Base-by-base conservation (phyloP, 768 basidiomycete species). In the Tricholoma bakamatsutake region DNA sequence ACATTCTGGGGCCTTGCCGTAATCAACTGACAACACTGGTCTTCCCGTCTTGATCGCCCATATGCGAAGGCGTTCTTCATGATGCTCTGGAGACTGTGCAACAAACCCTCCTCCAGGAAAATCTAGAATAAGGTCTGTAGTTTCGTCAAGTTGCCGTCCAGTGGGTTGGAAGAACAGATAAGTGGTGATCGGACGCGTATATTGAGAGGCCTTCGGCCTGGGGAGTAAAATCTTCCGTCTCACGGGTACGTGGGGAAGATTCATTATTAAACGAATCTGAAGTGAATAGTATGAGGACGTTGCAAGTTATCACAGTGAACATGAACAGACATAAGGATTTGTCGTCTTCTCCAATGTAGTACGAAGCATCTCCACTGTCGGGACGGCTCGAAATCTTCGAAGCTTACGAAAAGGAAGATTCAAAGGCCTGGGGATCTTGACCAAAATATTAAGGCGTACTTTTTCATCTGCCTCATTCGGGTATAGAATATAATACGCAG, bases 1-100 rank as follows among this genome's bases (percentile, higher is more conserved):
- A 93, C 93, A 96, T 78, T 98, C 94, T 5, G 95, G 94, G 21
- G 94, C 90, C 72, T 98, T 99, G 33, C 94, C 93, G 68, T 98
- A 98, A 59, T 98, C 93, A 46, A 98, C 80, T 10, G 90, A 79
- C 37, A 98, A 73, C 3, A 98, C 81, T 12, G 90, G 89, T 64
- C 83, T 85, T 11, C 87, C 80, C 0, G 90, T 92, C 48, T 76
- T 77, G 31, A 82, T 73, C 3, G 94, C 89, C 96, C 97, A 98
- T 62, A 80, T 78, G 52, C 90, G 77, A 54, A 98, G 76, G 12
- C 97, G 81, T 67, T 98, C 96, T 71, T 97, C 96, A 61, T 99
- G 97, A 69, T 98, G 94, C 64, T 92, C 88, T 2, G 97, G 97
- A 5, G 80, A 82, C 94, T 98, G 97, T 21, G 93, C 90, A 50